Evolutionary conservation across 2,329 filamentous ascomycete genomes (phyloP), one percentile per base, ranked within the genome.

Genomic region (Sclerotiophoma versabilis): DNA sequence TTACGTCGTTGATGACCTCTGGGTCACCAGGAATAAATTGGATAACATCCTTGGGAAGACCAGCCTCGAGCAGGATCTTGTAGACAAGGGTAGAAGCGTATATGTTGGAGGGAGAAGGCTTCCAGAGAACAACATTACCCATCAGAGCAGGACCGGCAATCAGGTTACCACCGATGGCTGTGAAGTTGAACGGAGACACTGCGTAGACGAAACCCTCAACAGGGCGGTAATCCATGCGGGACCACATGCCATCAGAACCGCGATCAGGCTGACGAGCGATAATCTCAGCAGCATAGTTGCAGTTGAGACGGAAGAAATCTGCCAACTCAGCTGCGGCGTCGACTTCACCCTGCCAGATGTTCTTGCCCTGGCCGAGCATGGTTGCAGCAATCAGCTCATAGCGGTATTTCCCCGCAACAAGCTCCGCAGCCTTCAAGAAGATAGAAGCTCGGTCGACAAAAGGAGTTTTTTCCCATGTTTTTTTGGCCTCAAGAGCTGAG

Each of bases 291-390:
- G 93, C 93, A 73, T 93, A 97, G 74, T 92, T 86, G 43, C 96
- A 92, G 73, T 93, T 95, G 80, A 96, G 95, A n/a, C 80, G 77
- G 52, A 97, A 82, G 78, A 97, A 97, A 75, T 98, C 93, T 62
- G 86, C 88, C 66, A 96, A 79, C 82, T 98, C 93, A 17, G 93
- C 93, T 17, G 93, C 93, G 36, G 92, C 85, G 76, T 97, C 93
- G 60, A 97, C 96, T 82, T 98, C 93, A 17, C 93, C 93, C 78
- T 98, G 93, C 92, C 92, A 97, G 37, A 91, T 92, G 75, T 96
- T 97, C 85, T 97, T 97, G 68, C 93, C 93, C 79, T 98, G 93
- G 52, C 93, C 93, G 29, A 96, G 82, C 86, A 97, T 96, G 17
- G 93, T 96, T 38, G 92, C 87, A 8, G 93, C 93, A 88, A 97